Conservation (phyloP, 164 flowering plant genomes). For the Echeveria elegans region DNA sequence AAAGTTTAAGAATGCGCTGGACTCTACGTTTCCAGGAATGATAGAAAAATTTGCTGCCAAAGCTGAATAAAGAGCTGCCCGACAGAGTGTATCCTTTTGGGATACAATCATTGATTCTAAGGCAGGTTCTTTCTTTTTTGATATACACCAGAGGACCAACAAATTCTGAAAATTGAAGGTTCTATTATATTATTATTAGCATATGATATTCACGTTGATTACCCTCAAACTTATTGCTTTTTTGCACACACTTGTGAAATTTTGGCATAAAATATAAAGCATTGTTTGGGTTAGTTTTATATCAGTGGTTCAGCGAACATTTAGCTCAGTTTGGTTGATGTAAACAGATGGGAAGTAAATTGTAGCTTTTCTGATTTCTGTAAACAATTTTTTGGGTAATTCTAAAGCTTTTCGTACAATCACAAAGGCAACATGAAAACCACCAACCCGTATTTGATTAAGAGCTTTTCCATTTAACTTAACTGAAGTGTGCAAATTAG, state of each 20-base stretch:
- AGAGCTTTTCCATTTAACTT: too few relatives aligned
- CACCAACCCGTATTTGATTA: too few relatives aligned
- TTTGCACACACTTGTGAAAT: not conserved
- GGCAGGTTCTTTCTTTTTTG: slow-evolving; percentile 71
- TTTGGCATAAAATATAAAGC: not conserved
- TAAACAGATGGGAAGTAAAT: too few relatives aligned
- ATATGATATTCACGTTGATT: not conserved
- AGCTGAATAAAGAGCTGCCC: too few relatives aligned
- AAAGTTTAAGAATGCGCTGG: slow-evolving; percentile 70
- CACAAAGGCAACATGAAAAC: too few relatives aligned
- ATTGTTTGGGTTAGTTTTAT: not conserved
- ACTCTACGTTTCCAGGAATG: slow-evolving; percentile 59
- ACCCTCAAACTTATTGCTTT: not conserved
- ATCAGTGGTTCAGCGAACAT: not conserved
- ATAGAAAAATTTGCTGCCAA: too few relatives aligned
- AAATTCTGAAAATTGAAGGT: too few relatives aligned
- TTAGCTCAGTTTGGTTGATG: not conserved
- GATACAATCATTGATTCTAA: slow-evolving; percentile 78
- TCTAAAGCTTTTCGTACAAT: too few relatives aligned
- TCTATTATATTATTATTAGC: too few relatives aligned
- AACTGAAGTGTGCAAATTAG: too few relatives aligned
- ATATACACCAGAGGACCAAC: not conserved
- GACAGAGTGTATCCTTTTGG: slow-evolving; percentile 72
- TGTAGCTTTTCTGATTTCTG: too few relatives aligned
- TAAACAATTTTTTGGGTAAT: too few relatives aligned